Evolutionary conservation across 306 rosid genomes (phyloP).

Genomic region (Malus orientalis): DNA sequence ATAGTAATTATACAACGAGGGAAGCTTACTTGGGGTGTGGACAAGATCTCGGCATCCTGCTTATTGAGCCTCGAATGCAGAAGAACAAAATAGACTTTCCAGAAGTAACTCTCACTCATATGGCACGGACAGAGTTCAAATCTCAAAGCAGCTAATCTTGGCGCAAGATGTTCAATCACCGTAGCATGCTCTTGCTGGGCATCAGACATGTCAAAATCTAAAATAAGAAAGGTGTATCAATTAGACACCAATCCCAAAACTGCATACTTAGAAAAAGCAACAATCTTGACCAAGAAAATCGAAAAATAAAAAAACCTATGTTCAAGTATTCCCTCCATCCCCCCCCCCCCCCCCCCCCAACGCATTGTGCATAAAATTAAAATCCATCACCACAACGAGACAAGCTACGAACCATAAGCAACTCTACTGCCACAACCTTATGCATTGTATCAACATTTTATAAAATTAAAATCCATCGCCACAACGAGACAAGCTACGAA

Average conservation of each 20-base stretch:
- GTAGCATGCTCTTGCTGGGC: constrained; percentile 67
- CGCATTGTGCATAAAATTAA: not conserved
- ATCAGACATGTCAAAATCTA: constrained; percentile 83
- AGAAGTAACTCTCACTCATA: constrained; percentile 90
- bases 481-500: too few relatives aligned
- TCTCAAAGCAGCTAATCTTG: constrained; percentile 91
- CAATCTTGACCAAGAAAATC: too few relatives aligned
- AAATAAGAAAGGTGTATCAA: constrained; percentile 20
- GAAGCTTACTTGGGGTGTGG: constrained; percentile 65
- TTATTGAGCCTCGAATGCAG: constrained; percentile 84
- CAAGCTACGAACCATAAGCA: not conserved
- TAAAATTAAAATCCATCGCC: not conserved
- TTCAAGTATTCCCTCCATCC: too few relatives aligned
- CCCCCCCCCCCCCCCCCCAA: too few relatives aligned
- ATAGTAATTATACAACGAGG: not conserved
- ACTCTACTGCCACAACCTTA: not conserved
- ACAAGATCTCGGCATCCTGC: constrained; percentile 70
- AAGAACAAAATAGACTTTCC: constrained; percentile 96
- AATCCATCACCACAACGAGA: not conserved
- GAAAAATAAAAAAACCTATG: too few relatives aligned
- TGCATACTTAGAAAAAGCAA: not conserved
- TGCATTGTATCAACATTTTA: not conserved
- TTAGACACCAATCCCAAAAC: constrained; percentile 11
- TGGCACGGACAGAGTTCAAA: constrained; percentile 90
- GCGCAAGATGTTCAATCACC: constrained; percentile 66